Conservation (phyloP, 345 rosid species). For the Conringia planisiliqua region DNA sequence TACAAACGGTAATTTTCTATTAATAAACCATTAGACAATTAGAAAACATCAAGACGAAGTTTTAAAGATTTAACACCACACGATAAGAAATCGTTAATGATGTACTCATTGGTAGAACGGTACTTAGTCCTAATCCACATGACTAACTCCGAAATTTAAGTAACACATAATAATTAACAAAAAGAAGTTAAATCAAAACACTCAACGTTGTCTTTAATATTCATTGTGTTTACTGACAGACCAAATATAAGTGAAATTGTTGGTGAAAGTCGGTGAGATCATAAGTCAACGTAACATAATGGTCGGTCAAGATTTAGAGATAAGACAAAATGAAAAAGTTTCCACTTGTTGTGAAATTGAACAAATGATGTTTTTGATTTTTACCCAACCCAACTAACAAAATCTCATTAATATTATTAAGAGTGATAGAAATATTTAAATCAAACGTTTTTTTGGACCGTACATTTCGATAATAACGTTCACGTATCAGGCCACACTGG, state of each 20-base stretch:
- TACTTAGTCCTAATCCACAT: not conserved
- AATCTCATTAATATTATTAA: not conserved
- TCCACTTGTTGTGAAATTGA: slow-evolving; percentile 5
- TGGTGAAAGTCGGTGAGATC: not conserved
- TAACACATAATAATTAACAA: not conserved
- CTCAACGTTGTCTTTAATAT: not conserved
- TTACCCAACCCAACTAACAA: slow-evolving; percentile 19
- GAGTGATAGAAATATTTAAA: not conserved
- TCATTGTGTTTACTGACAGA: not conserved
- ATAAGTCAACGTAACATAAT: slow-evolving; percentile 15
- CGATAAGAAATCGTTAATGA: not conserved
- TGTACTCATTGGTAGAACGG: not conserved
- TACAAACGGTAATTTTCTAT: not conserved
- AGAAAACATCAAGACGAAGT: not conserved
- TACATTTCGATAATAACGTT: slow-evolving; percentile 14
- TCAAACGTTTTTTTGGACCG: not conserved
- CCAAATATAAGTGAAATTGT: not conserved
- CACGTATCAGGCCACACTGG: slow-evolving; percentile 11
- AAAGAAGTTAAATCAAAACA: not conserved
- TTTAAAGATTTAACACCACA: not conserved
- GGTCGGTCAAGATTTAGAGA: slow-evolving; percentile 9
- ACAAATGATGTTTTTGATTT: not conserved
- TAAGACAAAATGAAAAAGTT: not conserved
- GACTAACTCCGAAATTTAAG: slow-evolving; percentile 4
- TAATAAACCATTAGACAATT: not conserved